Evolutionary conservation across 2,329 filamentous ascomycete genomes (phyloP), one percentile per base, ranked within the genome.

Genomic region (Clarireedia paspali): DNA sequence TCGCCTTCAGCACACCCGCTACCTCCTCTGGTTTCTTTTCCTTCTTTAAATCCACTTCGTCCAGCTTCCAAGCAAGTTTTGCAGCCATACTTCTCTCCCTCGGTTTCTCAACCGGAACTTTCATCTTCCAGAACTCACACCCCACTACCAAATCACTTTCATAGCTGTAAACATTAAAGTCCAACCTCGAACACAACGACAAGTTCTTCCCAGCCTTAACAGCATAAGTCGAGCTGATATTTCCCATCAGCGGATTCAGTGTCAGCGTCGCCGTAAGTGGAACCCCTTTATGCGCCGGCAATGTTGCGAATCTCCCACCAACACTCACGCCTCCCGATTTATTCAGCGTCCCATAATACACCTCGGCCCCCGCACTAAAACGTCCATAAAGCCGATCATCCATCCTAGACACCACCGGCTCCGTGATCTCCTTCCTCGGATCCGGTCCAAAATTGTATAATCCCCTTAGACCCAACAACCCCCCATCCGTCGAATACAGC

Each of bases 131-230:
- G 45, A 97, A 76, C 74, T 99, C 94, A 74, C 90, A 89, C 14
- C 94, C 94, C 24, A 97, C 81, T 26, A 91, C 86, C 77, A 96
- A 87, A 57, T 94, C 88, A 68, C 90, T 96, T 75, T 99, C 94
- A 75, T 96, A 99, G 69, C 90, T 96, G 73, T 96, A 97, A 50
- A 96, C 88, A 67, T 99, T 99, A 73, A 99, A 99, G 68, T 95
- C 91, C 73, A 97, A 92, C 50, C 88, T 84, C 23, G 91, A 95
- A 61, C 91, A 94, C 50, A 99, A 80, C 10, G 90, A 88, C 63
- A 95, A 82, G 65, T 90, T 84, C 36, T 82, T 82, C 3, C 90
- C 90, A 2, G 92, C 92, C 66, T 89, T 87, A 48, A 97, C 89
- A 0, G 94, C 89, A 70, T 99, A 99, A 15, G 85, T 95, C 38